Conservation (phyloP, 495 filamentous ascomycete genomes). For the Lentithecium fluviatile region DNA sequence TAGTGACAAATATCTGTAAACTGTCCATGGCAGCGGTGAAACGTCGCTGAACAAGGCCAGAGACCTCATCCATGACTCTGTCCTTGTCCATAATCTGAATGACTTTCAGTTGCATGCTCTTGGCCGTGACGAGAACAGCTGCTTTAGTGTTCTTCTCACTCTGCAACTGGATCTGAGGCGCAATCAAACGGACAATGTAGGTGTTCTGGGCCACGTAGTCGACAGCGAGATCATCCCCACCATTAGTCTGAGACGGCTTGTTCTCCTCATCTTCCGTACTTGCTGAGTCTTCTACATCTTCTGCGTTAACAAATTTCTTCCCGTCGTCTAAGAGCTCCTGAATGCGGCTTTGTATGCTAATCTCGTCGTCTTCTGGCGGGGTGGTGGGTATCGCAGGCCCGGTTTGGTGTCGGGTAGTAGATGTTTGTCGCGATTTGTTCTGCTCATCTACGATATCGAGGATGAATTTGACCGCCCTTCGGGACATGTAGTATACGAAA, state of each 20-base stretch:
- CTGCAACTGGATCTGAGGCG: constrained; percentile 94
- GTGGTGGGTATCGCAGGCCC: constrained; percentile 17
- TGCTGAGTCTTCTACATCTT: constrained; percentile 60
- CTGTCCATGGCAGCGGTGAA: constrained; percentile 94
- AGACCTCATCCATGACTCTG: constrained; percentile 85
- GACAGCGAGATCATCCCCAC: constrained; percentile 73
- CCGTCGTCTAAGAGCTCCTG: constrained; percentile 82
- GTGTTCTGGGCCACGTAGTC: constrained; percentile 92
- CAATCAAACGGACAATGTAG: constrained; percentile 91
- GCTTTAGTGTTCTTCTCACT: constrained; percentile 96
- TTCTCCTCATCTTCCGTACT: constrained; percentile 25
- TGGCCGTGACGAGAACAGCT: constrained; percentile 87
- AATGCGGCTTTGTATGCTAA: constrained; percentile 79
- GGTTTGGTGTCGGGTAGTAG: constrained; percentile 6
- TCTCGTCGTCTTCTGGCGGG: constrained; percentile 55
- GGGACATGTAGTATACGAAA: constrained; percentile 96
- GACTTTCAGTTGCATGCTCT: constrained; percentile 95
- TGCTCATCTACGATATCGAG: constrained; percentile 96
- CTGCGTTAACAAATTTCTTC: constrained; percentile 75
- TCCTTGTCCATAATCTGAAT: constrained; percentile 97
- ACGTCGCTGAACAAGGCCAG: constrained; percentile 88
- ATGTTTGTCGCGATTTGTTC: constrained; percentile 55
- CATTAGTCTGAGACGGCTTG: constrained; percentile 31
- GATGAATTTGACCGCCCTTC: constrained; percentile 95
- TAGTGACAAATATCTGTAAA: constrained; percentile 95